Conservation (phyloP, 306 rosid genomes). For the Albizia julibrissin region DNA sequence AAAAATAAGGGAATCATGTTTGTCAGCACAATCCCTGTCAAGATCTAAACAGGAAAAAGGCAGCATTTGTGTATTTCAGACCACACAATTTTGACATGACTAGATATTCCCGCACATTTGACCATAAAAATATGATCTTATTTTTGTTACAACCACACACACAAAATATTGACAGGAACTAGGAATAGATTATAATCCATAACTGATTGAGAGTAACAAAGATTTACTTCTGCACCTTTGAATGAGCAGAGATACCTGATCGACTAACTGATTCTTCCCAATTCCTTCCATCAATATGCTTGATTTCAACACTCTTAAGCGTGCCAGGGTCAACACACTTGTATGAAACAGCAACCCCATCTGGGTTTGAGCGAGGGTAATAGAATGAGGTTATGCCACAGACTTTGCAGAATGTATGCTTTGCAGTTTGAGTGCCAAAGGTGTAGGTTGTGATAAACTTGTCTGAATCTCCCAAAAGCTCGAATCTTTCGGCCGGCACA, state of each 20-base stretch:
- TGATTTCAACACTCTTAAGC: slow-evolving; percentile 55
- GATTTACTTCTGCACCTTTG: slow-evolving; percentile 46
- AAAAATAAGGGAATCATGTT: neutral
- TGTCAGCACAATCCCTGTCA: neutral
- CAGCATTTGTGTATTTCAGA: neutral
- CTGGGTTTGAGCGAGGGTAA: slow-evolving; percentile 84
- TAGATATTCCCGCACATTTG: neutral
- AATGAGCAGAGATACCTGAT: slow-evolving; percentile 46
- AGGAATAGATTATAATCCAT: neutral
- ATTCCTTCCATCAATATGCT: slow-evolving; percentile 62
- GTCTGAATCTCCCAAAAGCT: slow-evolving; percentile 66
- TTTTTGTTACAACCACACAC: neutral
- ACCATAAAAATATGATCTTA: neutral
- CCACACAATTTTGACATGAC: neutral
- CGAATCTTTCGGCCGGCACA: slow-evolving; percentile 61
- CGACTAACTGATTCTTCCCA: slow-evolving; percentile 54
- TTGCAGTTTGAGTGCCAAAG: slow-evolving; percentile 79
- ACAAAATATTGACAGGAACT: neutral
- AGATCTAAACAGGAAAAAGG: neutral
- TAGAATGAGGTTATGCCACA: slow-evolving; percentile 93
- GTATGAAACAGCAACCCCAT: slow-evolving; percentile 73
- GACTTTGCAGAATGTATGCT: slow-evolving; percentile 77
- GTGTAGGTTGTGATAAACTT: slow-evolving; percentile 72
- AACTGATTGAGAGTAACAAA: neutral
- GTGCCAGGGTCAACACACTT: slow-evolving; percentile 90